These are phyloP conservation scores for Rhodamnia argentea DNA, from an alignment of 345 rosid species.

Conservation along the genomic window DNA sequence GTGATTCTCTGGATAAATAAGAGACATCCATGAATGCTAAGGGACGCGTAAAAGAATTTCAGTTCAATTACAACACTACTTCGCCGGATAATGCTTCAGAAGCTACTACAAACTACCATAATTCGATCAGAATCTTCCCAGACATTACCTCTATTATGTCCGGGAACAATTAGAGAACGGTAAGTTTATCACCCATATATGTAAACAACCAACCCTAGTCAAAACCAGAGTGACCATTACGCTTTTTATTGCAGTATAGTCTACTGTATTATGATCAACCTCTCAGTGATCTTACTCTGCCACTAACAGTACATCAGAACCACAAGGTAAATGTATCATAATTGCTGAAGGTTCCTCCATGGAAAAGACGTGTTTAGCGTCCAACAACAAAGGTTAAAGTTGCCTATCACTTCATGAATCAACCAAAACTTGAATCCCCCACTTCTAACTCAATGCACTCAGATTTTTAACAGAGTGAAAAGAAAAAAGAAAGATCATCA, in stretches of 20 bases:
- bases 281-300: neutral
- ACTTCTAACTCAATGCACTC: neutral
- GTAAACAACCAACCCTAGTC: neutral
- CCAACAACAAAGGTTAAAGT: neutral
- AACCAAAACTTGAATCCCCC: neutral
- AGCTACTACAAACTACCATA: neutral
- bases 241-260: neutral
- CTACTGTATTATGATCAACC: neutral
- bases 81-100: neutral
- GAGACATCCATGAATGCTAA: neutral
- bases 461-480: neutral
- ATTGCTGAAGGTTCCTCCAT: neutral
- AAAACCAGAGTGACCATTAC: neutral
- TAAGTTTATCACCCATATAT: neutral
- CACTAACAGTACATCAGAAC: neutral
- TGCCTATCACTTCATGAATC: neutral
- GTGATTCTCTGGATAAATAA: neutral
- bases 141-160: neutral
- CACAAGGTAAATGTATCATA: neutral
- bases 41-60: neutral
- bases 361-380: neutral
- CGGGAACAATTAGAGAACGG: no score
- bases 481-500: neutral
- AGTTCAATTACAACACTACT: neutral
- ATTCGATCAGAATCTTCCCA: neutral